Percentiles rank a stretch among this genome's conserved stretches.
Conservation (phyloP, 83 land plant species). For the Picea abies region DNA sequence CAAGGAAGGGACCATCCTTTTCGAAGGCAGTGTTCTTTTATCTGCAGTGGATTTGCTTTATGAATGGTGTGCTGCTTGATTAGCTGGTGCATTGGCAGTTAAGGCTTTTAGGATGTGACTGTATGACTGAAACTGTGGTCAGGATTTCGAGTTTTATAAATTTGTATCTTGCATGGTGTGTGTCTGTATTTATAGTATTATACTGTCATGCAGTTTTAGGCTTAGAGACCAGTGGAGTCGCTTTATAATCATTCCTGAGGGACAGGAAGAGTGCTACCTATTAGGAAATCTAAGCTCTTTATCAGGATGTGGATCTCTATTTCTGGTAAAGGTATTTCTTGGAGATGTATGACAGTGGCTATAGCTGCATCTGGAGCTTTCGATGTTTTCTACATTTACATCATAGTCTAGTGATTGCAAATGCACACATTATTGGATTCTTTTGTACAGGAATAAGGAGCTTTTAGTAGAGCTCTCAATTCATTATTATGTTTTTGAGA, state of each 20-base stretch:
- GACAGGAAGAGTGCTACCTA: neutral
- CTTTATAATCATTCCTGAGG: neutral
- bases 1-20: neutral
- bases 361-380: too few relatives aligned
- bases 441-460: neutral
- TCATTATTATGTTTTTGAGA: neutral
- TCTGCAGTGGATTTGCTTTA: neutral
- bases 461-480: neutral
- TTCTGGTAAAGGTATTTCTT: neutral
- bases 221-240: neutral
- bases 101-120: neutral
- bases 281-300: neutral
- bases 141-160: neutral
- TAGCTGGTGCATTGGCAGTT: neutral
- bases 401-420: neutral
- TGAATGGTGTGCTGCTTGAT: neutral
- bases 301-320: neutral
- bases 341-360: neutral
- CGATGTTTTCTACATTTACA: too few relatives aligned
- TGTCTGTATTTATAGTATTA: neutral
- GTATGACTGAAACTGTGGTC: neutral
- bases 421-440: neutral
- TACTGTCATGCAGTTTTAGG: neutral
- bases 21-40: neutral
- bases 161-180: neutral